phyloP scores from a whole-genome alignment of 2,329 filamentous ascomycete species.

The Monilinia polystroma region DNA sequence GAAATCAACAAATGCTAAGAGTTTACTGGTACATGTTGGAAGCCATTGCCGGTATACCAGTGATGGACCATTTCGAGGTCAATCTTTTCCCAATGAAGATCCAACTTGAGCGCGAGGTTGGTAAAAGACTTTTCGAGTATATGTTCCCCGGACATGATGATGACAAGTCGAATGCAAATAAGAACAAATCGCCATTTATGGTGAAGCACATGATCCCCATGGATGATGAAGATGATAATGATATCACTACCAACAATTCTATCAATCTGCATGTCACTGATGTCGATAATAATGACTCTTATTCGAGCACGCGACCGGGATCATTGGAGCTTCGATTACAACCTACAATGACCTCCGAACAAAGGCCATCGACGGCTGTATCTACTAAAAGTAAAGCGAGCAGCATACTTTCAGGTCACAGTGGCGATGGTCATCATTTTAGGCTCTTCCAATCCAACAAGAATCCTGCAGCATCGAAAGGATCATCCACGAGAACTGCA shows the following conservation, averaged over 20 bases:
- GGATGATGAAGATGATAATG: conserved; percentile 40
- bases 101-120: conserved; percentile 88
- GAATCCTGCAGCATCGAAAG: conserved; percentile 29
- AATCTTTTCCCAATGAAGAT: conserved; percentile 90
- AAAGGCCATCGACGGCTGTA: conserved; percentile 32
- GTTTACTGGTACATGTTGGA: conserved; percentile 99
- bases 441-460: conserved; percentile 45
- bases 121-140: conserved; percentile 92
- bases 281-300: conserved; percentile 48
- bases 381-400: conserved; percentile 31
- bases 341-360: conserved; percentile 70
- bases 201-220: conserved; percentile 51
- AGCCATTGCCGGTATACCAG: conserved; percentile 93
- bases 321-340: conserved; percentile 79
- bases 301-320: conserved; percentile 63
- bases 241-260: conserved; percentile 37
- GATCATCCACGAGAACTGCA: conserved; percentile 29
- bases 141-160: conserved; percentile 80
- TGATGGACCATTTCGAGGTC: conserved; percentile 96
- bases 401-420: conserved; percentile 34
- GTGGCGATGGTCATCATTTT: conserved; percentile 43
- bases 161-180: conserved; percentile 43
- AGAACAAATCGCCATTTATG: conserved; percentile 62
- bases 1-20: conserved; percentile 78
- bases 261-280: conserved; percentile 29